These are phyloP conservation scores for Penicillium steckii DNA, from an alignment of 495 filamentous ascomycete species.

Conservation along the genomic window DNA sequence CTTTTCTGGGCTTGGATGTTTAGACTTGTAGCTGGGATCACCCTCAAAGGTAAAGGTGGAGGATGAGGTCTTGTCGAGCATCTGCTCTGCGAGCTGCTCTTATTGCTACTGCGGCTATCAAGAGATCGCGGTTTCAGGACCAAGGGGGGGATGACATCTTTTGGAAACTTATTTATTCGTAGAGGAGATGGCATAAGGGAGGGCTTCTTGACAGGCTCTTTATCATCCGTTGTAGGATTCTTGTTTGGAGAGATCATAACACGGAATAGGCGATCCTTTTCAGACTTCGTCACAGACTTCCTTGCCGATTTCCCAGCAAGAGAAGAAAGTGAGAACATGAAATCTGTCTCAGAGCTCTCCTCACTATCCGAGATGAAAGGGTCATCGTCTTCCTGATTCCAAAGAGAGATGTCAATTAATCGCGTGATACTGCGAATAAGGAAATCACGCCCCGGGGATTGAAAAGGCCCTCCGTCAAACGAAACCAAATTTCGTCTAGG, in stretches of 20 bases:
- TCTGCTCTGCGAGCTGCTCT: neutral
- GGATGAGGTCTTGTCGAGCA: conserved; percentile 8
- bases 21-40: conserved; percentile 10
- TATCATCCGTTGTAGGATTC: neutral
- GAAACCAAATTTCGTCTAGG: neutral
- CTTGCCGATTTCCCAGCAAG: neutral
- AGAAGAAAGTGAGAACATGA: neutral
- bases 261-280: neutral
- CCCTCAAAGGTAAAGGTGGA: conserved; percentile 24
- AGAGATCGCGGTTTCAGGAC: neutral
- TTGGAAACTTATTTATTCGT: conserved; percentile 20
- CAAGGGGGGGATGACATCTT: neutral
- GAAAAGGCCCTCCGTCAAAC: neutral
- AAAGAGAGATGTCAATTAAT: conserved; percentile 25
- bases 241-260: neutral
- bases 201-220: neutral
- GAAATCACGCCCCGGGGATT: conserved; percentile 8
- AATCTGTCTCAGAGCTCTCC: neutral
- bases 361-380: conserved; percentile 25
- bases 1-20: conserved; percentile 1
- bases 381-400: conserved; percentile 19
- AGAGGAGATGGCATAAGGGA: conserved; percentile 29
- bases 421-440: conserved; percentile 24
- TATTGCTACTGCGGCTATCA: neutral
- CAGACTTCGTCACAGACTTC: neutral